A percentile compares a stretch with the other conserved stretches of the same genome.
Conservation (phyloP, 305 asterid species). For the Fraxinus velutina region DNA sequence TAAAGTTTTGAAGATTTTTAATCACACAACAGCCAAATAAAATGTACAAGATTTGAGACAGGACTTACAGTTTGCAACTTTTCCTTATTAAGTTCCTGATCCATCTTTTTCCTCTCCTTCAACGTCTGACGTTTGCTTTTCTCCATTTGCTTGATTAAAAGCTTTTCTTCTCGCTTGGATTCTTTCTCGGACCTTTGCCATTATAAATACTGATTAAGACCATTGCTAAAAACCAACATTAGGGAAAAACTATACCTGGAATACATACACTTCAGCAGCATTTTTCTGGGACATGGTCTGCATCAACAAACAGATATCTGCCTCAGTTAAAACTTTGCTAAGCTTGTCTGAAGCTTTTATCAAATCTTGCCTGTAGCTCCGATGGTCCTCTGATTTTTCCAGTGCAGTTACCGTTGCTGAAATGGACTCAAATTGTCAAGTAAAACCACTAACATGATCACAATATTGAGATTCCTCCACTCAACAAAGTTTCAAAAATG, state of each 20-base stretch:
- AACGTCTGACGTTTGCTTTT: constrained; percentile 66
- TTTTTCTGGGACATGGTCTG: constrained; percentile 46
- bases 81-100: constrained; percentile 65
- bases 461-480: neutral
- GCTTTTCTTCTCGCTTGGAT: constrained; percentile 49
- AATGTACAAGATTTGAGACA: constrained; percentile 9
- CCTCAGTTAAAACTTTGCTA: constrained; percentile 56
- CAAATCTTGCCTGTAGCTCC: constrained; percentile 46
- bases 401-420: constrained; percentile 66
- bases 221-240: constrained; percentile 18
- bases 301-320: constrained; percentile 57
- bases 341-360: constrained; percentile 71
- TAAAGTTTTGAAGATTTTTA: neutral
- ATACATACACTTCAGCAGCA: constrained; percentile 63
- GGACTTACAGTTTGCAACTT: constrained; percentile 62
- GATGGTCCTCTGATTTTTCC: constrained; percentile 43
- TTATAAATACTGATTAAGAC: constrained; percentile 22
- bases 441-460: neutral
- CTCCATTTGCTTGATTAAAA: constrained; percentile 69
- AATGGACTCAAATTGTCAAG: constrained; percentile 21
- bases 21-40: neutral
- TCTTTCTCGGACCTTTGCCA: constrained; percentile 76
- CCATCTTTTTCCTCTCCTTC: constrained; percentile 69
- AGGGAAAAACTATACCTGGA: constrained; percentile 16
- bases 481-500: neutral